Base-by-base conservation (phyloP, 495 filamentous ascomycete genomes). In the Daldinia caldariorum region DNA sequence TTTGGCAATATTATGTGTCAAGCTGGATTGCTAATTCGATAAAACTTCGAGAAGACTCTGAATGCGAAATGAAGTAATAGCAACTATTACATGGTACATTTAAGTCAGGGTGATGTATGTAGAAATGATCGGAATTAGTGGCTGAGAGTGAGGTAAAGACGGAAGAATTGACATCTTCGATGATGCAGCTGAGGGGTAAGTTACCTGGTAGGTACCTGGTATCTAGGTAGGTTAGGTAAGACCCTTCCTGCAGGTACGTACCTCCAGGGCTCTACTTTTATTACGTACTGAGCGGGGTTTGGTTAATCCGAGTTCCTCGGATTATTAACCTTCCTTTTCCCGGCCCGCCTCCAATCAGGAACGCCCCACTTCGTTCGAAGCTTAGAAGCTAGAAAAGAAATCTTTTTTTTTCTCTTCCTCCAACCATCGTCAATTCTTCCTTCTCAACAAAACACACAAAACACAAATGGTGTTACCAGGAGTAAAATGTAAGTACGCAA, bases 131-230 rank as follows among this genome's bases (percentile, higher is more conserved):
- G 43, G 56, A 57, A 16, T 22, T 61, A 56, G 38, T 61, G 37
- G 38, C 20, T 47, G 37, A 63, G 38, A 50, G 32, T 61, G 55
- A 56, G 50, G 47, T 58, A 65, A 65, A 70, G 41, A 50, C 54
- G 47, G 60, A 49, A 61, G 6, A 61, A 35, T 43, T 71, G 59
- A 71, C 69, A 71, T 55, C n/a, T 13, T 9, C 32, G 60, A 71
- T 71, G 69, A 71, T 71, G 69, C 14, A 67, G 58, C 34, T 71
- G 68, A 66, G 68, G 68, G 68, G 68, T 59, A 58, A 58, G n/a
- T n/a, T n/a, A n/a, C n/a, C n/a, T n/a, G n/a, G n/a, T n/a, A n/a
- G n/a, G n/a, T n/a, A n/a, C n/a, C n/a, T n/a, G n/a, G n/a, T n/a
- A n/a, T n/a, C n/a, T n/a, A n/a, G n/a, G n/a, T n/a, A n/a, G n/a